Evolutionary conservation across 371 early-diverging fungal species (phyloP).

Genomic region (Rhizopus arrhizus): DNA sequence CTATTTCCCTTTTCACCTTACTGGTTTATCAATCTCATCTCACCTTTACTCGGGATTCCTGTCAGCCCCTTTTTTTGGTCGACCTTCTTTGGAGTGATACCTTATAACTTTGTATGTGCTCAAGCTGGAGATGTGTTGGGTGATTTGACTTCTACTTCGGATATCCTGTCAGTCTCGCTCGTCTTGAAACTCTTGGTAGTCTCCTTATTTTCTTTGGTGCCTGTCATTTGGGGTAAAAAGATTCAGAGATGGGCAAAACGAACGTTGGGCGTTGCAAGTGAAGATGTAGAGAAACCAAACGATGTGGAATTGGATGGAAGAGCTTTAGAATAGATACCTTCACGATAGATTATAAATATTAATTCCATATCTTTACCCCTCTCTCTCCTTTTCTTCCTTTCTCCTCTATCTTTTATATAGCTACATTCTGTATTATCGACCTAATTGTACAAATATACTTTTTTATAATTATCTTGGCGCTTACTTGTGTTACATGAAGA

Average conservation of each 20-base stretch:
- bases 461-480: neutral
- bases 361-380: too few species aligned
- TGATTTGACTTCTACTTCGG: slow-evolving; percentile 51
- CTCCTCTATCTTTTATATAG: neutral
- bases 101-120: slow-evolving; percentile 52
- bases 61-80: slow-evolving; percentile 53
- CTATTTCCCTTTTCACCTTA: slow-evolving; percentile 57
- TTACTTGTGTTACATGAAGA: neutral
- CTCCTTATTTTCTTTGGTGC: slow-evolving; percentile 47
- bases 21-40: slow-evolving; percentile 56
- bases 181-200: slow-evolving; percentile 47
- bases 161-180: slow-evolving; percentile 44
- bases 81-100: slow-evolving; percentile 49
- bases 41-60: slow-evolving; percentile 49
- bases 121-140: slow-evolving; percentile 54
- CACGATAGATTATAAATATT: too few species aligned
- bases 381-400: neutral
- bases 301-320: slow-evolving; percentile 12
- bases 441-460: neutral
- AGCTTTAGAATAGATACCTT: slow-evolving; percentile 8
- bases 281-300: slow-evolving; percentile 28
- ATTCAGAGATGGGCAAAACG: slow-evolving; percentile 32
- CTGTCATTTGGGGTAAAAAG: slow-evolving; percentile 50
- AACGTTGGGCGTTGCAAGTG: slow-evolving; percentile 22
- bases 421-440: too few species aligned